Base-by-base conservation (phyloP, 148 eudicot species). In the Diospyros lotus region DNA sequence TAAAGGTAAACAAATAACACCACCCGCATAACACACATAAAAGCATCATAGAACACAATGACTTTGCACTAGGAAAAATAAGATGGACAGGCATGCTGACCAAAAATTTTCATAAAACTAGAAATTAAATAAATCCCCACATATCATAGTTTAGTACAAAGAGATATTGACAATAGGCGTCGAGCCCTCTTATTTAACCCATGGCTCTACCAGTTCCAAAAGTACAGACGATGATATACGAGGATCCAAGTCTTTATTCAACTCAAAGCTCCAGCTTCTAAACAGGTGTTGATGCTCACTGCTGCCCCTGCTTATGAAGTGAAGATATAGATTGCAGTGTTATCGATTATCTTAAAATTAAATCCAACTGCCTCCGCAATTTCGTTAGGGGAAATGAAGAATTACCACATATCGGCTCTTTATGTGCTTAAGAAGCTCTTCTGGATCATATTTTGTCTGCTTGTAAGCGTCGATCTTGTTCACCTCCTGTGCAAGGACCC, bases 391-490 rank as follows among this genome's bases (percentile, higher is more conserved):
- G 18, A 43, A 39, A n/a, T 10, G 41, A 46, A 41, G 14, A 46
- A 62, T 7, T 70, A 77, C 80, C 70, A 63, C 50, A 71, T 62
- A 77, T 13, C 69, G 75, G 12, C 28, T 43, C 55, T 44, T 77
- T 38, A 52, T 70, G 52, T 2, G 4, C 8, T 54, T 39, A 55
- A 77, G 10, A 44, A 71, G 62, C 40, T 11, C 50, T 28, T 77
- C 28, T 3, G 75, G 80, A 54, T 71, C 75, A 1, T 9, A 9
- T 58, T 64, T 70, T 13, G 80, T 77, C 1, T 52, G 75, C 66
- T 77, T 86, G 76, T 88, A 90, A 48, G 88, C 91, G 56, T 86
- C 94, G 64, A 90, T 68, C 79, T 90, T 85, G 88, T 90, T 84
- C 45, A 88, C 11, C 75, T 86, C 95, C 95, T 90, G 83, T 75